Evolutionary conservation across 495 filamentous ascomycete species (phyloP).

Genomic region (Xylaria grammica): DNA sequence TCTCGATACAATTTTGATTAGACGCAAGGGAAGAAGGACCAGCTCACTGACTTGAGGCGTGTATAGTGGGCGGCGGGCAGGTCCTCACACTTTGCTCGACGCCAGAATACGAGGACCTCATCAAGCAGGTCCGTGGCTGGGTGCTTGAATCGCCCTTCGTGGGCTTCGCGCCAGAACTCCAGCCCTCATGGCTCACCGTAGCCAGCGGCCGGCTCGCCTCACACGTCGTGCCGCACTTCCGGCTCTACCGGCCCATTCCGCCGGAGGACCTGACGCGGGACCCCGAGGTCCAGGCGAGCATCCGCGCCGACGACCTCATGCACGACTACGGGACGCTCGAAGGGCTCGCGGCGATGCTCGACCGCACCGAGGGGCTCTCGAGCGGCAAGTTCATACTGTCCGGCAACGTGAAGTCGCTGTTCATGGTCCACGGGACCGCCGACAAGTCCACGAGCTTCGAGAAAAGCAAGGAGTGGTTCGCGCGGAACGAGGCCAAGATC

Average conservation of each 20-base stretch:
- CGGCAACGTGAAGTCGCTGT: constrained; percentile 51
- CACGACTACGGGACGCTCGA: constrained; percentile 83
- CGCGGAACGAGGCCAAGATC: constrained; percentile 51
- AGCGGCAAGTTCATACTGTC: constrained; percentile 47
- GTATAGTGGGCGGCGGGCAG: constrained; percentile 71
- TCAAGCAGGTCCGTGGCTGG: constrained; percentile 64
- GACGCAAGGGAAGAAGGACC: too few relatives aligned
- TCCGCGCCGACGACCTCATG: constrained; percentile 66
- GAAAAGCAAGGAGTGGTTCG: constrained; percentile 65
- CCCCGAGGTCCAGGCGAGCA: constrained; percentile 57
- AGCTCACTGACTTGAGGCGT: constrained; percentile 41
- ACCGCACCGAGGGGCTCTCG: constrained; percentile 61
- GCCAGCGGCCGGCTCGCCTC: constrained; percentile 66
- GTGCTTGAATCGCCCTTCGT: constrained; percentile 74
- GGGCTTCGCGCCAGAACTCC: constrained; percentile 63
- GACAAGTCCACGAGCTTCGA: constrained; percentile 70
- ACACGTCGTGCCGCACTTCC: constrained; percentile 63
- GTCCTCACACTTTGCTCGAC: constrained; percentile 58
- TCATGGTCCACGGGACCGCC: constrained; percentile 69
- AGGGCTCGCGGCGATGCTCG: constrained; percentile 74
- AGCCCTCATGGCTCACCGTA: constrained; percentile 63
- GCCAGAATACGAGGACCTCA: constrained; percentile 47
- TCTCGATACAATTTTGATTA: too few relatives aligned
- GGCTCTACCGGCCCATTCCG: constrained; percentile 64
- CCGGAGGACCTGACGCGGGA: constrained; percentile 67